Conservation (phyloP, 352 stramenopile species). For the Blastocystis sp. region DNA sequence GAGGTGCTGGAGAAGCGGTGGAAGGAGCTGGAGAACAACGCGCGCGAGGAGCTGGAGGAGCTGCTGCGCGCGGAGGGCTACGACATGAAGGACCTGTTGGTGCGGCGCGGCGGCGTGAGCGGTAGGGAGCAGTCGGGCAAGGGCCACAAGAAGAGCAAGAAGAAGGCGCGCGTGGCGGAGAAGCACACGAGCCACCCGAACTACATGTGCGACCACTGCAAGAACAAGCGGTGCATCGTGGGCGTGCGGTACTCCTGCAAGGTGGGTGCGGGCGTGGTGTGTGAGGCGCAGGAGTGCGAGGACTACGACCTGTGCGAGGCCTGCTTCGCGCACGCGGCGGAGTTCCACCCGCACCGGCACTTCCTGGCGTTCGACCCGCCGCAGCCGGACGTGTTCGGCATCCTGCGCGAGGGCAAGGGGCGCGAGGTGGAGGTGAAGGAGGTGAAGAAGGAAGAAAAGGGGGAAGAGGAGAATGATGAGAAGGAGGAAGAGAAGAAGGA, state of each 20-base stretch:
- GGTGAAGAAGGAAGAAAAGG: not conserved
- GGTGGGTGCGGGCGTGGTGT: not conserved
- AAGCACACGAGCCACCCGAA: slow-evolving; percentile 7
- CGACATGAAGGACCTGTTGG: slow-evolving; percentile 6
- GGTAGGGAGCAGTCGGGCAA: slow-evolving; percentile 33
- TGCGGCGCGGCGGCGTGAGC: not conserved
- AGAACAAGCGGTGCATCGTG: slow-evolving; percentile 3
- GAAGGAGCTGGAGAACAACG: slow-evolving; percentile 62
- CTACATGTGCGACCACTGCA: slow-evolving; percentile 37
- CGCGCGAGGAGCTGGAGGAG: slow-evolving; percentile 46
- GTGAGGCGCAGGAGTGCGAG: slow-evolving; percentile 33
- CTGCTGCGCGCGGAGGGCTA: slow-evolving; percentile 43
- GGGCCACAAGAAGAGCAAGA: slow-evolving; percentile 51
- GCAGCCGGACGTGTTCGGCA: slow-evolving; percentile 60
- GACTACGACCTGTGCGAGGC: slow-evolving; percentile 58
- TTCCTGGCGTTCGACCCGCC: slow-evolving; percentile 51
- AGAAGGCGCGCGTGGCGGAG: not conserved
- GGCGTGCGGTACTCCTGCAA: slow-evolving; percentile 53
- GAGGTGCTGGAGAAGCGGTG: slow-evolving; percentile 48
- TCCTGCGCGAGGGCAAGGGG: not conserved
- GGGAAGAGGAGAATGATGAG: not conserved
- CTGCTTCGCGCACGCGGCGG: slow-evolving; percentile 27
- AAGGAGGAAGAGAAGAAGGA: not conserved
- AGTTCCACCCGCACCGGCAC: slow-evolving; percentile 36
- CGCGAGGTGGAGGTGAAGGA: slow-evolving; percentile 24